Conservation (phyloP, 2,329 filamentous ascomycete species). For the Aureobasidium sp. region DNA sequence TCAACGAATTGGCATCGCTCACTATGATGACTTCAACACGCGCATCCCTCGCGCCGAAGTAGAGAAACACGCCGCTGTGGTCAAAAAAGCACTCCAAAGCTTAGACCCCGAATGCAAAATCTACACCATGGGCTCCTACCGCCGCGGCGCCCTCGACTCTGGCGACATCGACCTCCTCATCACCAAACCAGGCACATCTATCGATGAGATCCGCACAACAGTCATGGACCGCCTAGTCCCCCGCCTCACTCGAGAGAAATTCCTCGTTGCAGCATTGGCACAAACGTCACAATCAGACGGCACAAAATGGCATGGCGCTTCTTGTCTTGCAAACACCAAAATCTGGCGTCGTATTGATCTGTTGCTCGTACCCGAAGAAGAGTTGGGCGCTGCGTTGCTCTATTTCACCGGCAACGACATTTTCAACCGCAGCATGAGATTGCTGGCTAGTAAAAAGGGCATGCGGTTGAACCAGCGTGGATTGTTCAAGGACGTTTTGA, state of each 20-base stretch:
- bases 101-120: constrained; percentile 61
- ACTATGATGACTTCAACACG: constrained; percentile 69
- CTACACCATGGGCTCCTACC: constrained; percentile 77
- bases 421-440: constrained; percentile 79
- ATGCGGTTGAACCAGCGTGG: constrained; percentile 83
- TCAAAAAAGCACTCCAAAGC: constrained; percentile 50
- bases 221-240: constrained; percentile 58
- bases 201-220: constrained; percentile 54
- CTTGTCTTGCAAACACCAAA: constrained; percentile 54
- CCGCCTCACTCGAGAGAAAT: constrained; percentile 52
- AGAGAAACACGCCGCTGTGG: constrained; percentile 57
- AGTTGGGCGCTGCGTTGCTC: constrained; percentile 79
- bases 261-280: constrained; percentile 65
- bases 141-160: constrained; percentile 65
- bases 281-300: constrained; percentile 46
- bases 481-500: constrained; percentile 63
- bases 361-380: constrained; percentile 68
- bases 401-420: constrained; percentile 96
- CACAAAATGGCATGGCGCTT: constrained; percentile 86
- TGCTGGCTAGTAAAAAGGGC: constrained; percentile 70
- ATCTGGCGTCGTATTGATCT: constrained; percentile 80
- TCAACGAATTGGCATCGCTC: constrained; percentile 70
- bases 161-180: constrained; percentile 83
- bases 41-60: constrained; percentile 76
- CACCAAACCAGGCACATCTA: constrained; percentile 56